phyloP scores from a whole-genome alignment of 1,284 basidiomycete species.

The Trametes sp. region DNA sequence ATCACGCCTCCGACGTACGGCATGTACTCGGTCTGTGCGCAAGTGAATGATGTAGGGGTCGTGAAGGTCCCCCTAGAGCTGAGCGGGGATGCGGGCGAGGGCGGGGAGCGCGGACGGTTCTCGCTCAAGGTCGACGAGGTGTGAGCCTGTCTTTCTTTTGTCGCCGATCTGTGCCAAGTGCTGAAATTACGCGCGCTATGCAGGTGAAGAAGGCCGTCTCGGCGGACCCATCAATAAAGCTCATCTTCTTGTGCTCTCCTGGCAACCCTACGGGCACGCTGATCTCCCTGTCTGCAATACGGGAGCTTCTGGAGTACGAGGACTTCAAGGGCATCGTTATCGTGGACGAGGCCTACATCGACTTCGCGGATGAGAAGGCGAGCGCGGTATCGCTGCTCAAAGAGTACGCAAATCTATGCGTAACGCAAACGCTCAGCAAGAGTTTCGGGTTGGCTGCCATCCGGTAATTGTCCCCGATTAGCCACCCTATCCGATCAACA shows the following conservation, averaged over 20 bases:
- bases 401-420: slow-evolving; percentile 90
- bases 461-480: slow-evolving; percentile 57
- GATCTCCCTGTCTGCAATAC: slow-evolving; percentile 78
- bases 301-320: slow-evolving; percentile 80
- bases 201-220: slow-evolving; percentile 79
- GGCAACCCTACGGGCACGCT: slow-evolving; percentile 97
- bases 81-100: slow-evolving; percentile 62
- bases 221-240: slow-evolving; percentile 81
- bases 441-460: slow-evolving; percentile 97
- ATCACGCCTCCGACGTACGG: slow-evolving; percentile 97
- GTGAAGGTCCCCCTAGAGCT: slow-evolving; percentile 85
- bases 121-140: slow-evolving; percentile 82
- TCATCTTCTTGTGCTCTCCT: slow-evolving; percentile 96
- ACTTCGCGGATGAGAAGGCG: slow-evolving; percentile 76
- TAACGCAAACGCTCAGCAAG: slow-evolving; percentile 96
- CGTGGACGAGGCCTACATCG: slow-evolving; percentile 98
- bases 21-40: slow-evolving; percentile 96
- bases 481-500: neutral
- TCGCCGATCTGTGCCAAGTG: neutral
- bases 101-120: slow-evolving; percentile 79
- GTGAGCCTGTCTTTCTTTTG: slow-evolving; percentile 39
- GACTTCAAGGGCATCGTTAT: slow-evolving; percentile 91
- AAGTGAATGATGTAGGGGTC: slow-evolving; percentile 92
- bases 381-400: slow-evolving; percentile 79
- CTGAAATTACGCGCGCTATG: neutral